These are phyloP conservation scores for Metarhizium rileyi DNA, from an alignment of 2,329 filamentous ascomycete genomes.

Conservation along the genomic window DNA sequence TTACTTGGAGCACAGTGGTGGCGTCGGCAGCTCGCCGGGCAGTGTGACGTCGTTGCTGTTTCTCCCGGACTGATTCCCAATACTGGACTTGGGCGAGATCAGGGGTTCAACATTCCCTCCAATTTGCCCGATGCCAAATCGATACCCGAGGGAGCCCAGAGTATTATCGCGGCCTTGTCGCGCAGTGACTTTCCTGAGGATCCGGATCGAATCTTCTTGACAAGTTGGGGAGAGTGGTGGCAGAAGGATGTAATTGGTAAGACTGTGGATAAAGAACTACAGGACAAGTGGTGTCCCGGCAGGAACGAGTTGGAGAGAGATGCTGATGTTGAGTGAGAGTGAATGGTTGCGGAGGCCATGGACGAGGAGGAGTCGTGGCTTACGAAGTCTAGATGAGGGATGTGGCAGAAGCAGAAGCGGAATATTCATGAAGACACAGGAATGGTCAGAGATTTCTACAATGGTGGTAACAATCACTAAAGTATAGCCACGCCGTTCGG, in stretches of 20 bases:
- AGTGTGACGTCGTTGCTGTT: constrained; percentile 39
- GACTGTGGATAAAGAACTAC: constrained; percentile 34
- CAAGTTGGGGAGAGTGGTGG: constrained; percentile 50
- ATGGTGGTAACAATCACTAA: too few relatives aligned
- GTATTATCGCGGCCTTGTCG: constrained; percentile 33
- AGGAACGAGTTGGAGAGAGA: constrained; percentile 39
- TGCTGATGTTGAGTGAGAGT: constrained; percentile 15
- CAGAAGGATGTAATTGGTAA: constrained; percentile 30
- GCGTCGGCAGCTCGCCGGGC: constrained; percentile 38
- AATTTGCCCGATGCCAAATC: constrained; percentile 37
- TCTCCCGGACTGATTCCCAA: constrained; percentile 42
- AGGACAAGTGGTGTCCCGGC: constrained; percentile 41
- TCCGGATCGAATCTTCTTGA: constrained; percentile 42
- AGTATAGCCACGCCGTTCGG: constrained; percentile 29
- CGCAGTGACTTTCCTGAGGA: constrained; percentile 39
- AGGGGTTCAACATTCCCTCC: constrained; percentile 17
- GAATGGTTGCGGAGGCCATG: not conserved
- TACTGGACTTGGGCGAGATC: constrained; percentile 31
- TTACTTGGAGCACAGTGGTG: constrained; percentile 45
- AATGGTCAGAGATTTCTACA: too few relatives aligned
- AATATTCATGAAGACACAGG: too few relatives aligned
- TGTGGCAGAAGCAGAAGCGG: not conserved
- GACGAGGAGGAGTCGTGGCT: not conserved
- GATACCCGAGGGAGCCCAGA: constrained; percentile 35
- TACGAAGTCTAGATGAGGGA: not conserved